Percentiles rank a stretch among this genome's conserved stretches.
phyloP scores from a whole-genome alignment of 768 basidiomycete species.

The Boletus subcaerulescens region DNA sequence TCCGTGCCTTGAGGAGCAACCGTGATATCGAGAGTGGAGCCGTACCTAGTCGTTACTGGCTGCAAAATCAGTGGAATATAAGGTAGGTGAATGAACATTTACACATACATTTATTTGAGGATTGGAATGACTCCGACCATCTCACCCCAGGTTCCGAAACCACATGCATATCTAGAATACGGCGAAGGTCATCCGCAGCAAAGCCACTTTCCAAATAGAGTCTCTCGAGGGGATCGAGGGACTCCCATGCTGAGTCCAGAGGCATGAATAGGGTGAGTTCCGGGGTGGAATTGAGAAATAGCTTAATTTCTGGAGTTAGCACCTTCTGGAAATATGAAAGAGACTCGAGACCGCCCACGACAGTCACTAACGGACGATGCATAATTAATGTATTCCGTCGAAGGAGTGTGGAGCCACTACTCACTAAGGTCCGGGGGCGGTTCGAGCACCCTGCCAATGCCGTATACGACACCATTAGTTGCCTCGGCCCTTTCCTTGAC shows the following conservation, averaged over 20 bases:
- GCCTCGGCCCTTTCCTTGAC: conserved; percentile 55
- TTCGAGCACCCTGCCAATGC: conserved; percentile 69
- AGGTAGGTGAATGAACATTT: not conserved
- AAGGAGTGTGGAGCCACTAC: conserved; percentile 24
- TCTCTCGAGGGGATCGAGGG: conserved; percentile 71
- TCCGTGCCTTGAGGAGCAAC: conserved; percentile 52
- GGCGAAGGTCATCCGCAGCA: conserved; percentile 73
- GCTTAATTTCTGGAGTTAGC: conserved; percentile 55
- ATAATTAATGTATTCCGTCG: not conserved
- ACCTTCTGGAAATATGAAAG: conserved; percentile 76
- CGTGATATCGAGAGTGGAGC: conserved; percentile 59
- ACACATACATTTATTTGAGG: conserved; percentile 52
- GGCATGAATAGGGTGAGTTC: conserved; percentile 90
- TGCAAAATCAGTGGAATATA: conserved; percentile 13
- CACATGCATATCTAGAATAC: conserved; percentile 78
- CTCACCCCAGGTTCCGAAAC: conserved; percentile 55
- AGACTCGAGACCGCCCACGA: conserved; percentile 55
- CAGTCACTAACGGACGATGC: conserved; percentile 44
- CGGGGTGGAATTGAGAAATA: conserved; percentile 60
- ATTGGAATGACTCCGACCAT: conserved; percentile 64
- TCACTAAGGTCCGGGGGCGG: conserved; percentile 73
- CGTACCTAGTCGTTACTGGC: conserved; percentile 69
- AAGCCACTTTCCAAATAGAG: conserved; percentile 88
- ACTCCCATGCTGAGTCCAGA: conserved; percentile 78
- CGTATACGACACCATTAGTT: conserved; percentile 75